These are phyloP conservation scores for Microsporum audouinii DNA, from an alignment of 2,329 filamentous ascomycete species.

Conservation along the genomic window DNA sequence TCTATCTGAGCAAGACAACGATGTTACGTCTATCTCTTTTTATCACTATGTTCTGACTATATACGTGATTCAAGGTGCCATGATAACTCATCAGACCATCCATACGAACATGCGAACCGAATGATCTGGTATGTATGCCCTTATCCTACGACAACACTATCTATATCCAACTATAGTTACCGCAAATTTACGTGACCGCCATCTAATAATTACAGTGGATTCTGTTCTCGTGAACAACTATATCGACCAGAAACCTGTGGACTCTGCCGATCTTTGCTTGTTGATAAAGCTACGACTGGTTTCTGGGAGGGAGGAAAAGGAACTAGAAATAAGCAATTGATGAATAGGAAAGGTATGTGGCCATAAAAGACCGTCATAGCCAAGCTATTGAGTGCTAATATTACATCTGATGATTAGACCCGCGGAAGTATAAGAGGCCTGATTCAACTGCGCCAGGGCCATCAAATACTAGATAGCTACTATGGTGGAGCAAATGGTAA, in stretches of 20 bases:
- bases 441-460: neutral
- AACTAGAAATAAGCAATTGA: constrained; percentile 57
- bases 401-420: constrained; percentile 38
- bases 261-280: constrained; percentile 58
- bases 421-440: constrained; percentile 57
- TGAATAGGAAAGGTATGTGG: constrained; percentile 55
- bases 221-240: constrained; percentile 68
- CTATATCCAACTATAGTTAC: neutral
- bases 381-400: neutral
- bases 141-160: neutral
- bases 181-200: neutral
- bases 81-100: constrained; percentile 57
- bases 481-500: neutral
- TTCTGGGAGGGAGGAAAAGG: constrained; percentile 85
- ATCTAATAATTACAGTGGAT: constrained; percentile 37
- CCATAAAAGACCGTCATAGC: neutral
- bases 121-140: constrained; percentile 55
- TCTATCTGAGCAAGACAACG: neutral
- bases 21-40: neutral
- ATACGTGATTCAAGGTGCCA: constrained; percentile 48
- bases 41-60: neutral
- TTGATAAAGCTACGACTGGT: constrained; percentile 55
- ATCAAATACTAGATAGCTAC: neutral
- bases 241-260: constrained; percentile 65
- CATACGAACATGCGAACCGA: constrained; percentile 68